These are phyloP conservation scores for Thelonectria rubi DNA, from an alignment of 2,329 filamentous ascomycete species.

Conservation along the genomic window DNA sequence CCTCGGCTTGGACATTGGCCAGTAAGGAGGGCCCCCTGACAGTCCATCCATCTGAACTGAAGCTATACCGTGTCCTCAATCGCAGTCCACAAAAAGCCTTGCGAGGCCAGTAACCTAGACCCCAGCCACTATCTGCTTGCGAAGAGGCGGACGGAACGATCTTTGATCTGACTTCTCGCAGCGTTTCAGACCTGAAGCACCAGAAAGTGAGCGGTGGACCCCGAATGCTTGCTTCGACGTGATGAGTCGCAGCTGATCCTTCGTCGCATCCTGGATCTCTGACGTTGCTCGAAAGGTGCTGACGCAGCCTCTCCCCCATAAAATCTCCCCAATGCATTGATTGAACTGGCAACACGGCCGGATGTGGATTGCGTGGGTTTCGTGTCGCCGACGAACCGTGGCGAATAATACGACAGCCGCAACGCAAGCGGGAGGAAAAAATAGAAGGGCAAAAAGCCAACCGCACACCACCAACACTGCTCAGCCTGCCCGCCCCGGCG, in stretches of 20 bases:
- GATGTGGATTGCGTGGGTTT: constrained; percentile 31
- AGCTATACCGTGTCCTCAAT: constrained; percentile 17
- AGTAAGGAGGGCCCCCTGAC: background rate
- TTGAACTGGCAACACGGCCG: background rate
- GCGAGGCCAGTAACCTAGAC: constrained; percentile 31
- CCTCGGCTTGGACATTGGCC: background rate
- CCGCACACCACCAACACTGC: background rate
- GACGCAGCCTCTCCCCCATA: constrained; percentile 29
- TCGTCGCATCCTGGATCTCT: constrained; percentile 31
- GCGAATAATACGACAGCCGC: constrained; percentile 24
- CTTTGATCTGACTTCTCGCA: constrained; percentile 33
- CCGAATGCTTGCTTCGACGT: constrained; percentile 24
- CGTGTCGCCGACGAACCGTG: constrained; percentile 29
- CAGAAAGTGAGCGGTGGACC: constrained; percentile 30
- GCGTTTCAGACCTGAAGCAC: constrained; percentile 40
- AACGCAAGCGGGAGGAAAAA: constrained; percentile 14
- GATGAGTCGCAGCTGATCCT: constrained; percentile 32
- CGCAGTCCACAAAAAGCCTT: constrained; percentile 27
- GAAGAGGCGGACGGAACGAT: constrained; percentile 28
- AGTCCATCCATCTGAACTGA: background rate
- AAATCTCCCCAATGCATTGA: background rate
- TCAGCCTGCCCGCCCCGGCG: background rate
- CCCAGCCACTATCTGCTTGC: background rate
- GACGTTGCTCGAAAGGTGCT: constrained; percentile 34
- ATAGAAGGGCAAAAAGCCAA: background rate